phyloP scores from a whole-genome alignment of 164 flowering plant genomes.

The Sedum album region DNA sequence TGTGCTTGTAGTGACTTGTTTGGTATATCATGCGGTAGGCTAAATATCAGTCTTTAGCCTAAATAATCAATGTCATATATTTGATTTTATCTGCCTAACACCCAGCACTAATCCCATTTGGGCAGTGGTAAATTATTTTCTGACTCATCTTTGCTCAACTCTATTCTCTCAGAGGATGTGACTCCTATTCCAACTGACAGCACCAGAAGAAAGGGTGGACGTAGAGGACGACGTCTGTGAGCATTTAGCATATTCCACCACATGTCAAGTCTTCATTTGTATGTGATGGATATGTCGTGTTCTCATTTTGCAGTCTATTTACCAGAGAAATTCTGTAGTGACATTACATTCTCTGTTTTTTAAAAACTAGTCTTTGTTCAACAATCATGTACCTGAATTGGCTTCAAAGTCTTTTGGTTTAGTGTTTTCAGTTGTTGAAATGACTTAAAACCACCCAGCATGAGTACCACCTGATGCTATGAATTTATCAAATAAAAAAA shows the following conservation, averaged over 20 bases:
- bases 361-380: neutral
- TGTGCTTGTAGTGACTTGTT: neutral
- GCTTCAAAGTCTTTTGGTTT: too few relatives aligned
- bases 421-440: too few relatives aligned
- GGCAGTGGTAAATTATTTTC: neutral
- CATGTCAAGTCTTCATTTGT: neutral
- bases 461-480: too few relatives aligned
- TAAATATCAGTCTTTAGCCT: too few relatives aligned
- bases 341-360: neutral
- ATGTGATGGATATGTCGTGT: neutral
- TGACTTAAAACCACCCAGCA: too few relatives aligned
- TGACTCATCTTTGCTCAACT: neutral
- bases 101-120: neutral
- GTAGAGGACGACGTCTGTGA: slow-evolving; percentile 3
- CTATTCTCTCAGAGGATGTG: neutral
- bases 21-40: too few relatives aligned
- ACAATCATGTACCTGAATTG: too few relatives aligned
- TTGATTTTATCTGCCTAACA: neutral
- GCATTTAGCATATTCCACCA: neutral
- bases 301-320: neutral
- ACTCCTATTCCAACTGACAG: slow-evolving; percentile 2
- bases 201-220: slow-evolving; percentile 7
- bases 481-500: too few relatives aligned
- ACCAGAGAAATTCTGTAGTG: neutral
- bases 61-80: neutral